Evolutionary conservation across 495 filamentous ascomycete genomes (phyloP).

Genomic region (Aspergillus nidulans): DNA sequence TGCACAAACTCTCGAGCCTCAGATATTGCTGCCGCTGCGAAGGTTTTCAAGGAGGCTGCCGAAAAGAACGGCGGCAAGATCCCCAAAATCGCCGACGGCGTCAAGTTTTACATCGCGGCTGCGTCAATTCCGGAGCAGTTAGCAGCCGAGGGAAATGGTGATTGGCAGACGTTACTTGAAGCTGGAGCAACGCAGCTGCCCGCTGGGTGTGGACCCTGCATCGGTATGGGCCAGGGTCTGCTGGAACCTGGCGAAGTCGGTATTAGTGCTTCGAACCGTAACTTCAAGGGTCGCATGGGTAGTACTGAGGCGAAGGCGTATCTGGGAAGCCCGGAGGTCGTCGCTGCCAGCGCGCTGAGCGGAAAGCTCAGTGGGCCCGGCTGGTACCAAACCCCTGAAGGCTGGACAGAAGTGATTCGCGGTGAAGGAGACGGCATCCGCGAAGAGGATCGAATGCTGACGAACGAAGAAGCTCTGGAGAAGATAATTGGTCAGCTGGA

Average conservation of each 20-base stretch:
- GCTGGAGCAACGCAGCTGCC: constrained; percentile 74
- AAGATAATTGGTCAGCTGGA: constrained; percentile 65
- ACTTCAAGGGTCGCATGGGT: constrained; percentile 94
- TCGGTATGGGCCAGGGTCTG: constrained; percentile 78
- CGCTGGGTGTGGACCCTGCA: constrained; percentile 84
- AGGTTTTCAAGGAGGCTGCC: constrained; percentile 78
- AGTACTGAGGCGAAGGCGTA: constrained; percentile 79
- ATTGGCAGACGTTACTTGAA: constrained; percentile 81
- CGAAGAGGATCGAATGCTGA: constrained; percentile 57
- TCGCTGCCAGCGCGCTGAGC: constrained; percentile 78
- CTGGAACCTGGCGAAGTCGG: constrained; percentile 83
- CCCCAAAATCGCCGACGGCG: constrained; percentile 71
- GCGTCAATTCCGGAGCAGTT: constrained; percentile 78
- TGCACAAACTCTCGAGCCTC: constrained; percentile 87
- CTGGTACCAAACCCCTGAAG: constrained; percentile 68
- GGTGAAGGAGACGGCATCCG: constrained; percentile 66
- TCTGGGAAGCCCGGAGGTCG: constrained; percentile 84
- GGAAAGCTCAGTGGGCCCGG: constrained; percentile 79
- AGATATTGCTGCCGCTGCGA: constrained; percentile 77
- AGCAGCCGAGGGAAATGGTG: constrained; percentile 72
- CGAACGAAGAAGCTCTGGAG: constrained; percentile 62
- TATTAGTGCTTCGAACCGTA: constrained; percentile 85
- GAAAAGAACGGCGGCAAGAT: constrained; percentile 48
- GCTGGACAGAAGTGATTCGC: constrained; percentile 59
- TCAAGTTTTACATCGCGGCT: constrained; percentile 88